Evolutionary conservation across 345 rosid species (phyloP).

Genomic region (Theobroma cacao): DNA sequence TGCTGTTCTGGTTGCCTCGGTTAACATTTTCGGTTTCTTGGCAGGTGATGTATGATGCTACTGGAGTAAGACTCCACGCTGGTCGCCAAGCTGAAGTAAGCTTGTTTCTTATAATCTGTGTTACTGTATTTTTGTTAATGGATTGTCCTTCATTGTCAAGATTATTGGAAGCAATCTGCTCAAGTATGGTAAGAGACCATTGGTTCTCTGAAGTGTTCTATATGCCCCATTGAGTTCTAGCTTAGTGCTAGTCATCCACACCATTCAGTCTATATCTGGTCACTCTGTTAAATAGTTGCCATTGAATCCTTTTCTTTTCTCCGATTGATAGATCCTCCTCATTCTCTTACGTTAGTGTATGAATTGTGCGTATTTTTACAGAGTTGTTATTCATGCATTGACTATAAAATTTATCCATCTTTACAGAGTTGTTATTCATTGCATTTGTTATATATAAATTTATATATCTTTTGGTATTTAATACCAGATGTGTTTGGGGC

Average conservation of each 20-base stretch:
- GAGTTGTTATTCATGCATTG: background rate
- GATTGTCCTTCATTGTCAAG: background rate
- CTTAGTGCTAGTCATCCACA: background rate
- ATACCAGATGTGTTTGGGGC: background rate
- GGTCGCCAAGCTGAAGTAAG: conserved; percentile 73
- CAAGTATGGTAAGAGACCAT: background rate
- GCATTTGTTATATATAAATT: background rate
- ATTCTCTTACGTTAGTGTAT: background rate
- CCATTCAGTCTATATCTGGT: background rate
- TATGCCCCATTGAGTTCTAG: background rate
- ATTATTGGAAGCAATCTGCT: background rate
- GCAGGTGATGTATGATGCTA: conserved; percentile 77
- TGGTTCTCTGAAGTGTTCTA: background rate
- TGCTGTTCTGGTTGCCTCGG: conserved; percentile 1
- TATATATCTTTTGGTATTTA: background rate
- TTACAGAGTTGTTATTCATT: background rate
- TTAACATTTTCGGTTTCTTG: conserved; percentile 7
- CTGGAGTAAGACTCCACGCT: conserved; percentile 67
- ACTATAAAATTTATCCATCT: background rate
- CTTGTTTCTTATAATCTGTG: background rate
- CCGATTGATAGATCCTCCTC: background rate
- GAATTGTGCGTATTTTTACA: background rate
- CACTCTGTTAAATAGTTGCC: background rate
- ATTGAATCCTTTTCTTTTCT: background rate
- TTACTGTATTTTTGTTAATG: background rate